A percentile compares a stretch with the other conserved stretches of the same genome.
These are phyloP conservation scores for Neoscytalidium dimidiatum DNA, from an alignment of 2,329 filamentous ascomycete genomes.

Conservation along the genomic window DNA sequence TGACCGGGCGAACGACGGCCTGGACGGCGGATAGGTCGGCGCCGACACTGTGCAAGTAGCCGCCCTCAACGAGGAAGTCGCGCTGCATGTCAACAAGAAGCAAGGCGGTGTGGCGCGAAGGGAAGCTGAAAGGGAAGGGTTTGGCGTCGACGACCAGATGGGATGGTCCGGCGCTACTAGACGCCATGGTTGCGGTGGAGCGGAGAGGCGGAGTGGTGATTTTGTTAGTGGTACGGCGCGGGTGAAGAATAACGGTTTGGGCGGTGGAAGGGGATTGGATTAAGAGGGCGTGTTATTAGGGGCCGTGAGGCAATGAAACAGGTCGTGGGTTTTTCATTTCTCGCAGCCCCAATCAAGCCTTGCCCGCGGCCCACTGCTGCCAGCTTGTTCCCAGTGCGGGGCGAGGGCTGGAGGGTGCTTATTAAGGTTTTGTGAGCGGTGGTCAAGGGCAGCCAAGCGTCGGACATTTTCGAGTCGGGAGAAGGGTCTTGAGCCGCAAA, in stretches of 20 bases:
- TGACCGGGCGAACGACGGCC: constrained; percentile 42
- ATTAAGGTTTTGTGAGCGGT: background rate
- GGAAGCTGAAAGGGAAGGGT: constrained; percentile 54
- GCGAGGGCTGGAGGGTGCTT: background rate
- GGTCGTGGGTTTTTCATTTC: constrained; percentile 15
- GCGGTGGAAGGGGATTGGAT: background rate
- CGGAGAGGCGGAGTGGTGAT: background rate
- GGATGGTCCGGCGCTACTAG: background rate
- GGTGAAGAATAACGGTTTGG: background rate
- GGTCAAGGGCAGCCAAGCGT: background rate
- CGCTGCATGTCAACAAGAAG: constrained; percentile 57
- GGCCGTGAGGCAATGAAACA: constrained; percentile 12
- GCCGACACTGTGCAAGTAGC: constrained; percentile 56
- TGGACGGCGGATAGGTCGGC: constrained; percentile 43
- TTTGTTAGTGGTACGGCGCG: background rate
- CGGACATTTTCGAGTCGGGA: background rate
- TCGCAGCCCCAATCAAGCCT: constrained; percentile 8
- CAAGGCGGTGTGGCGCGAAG: constrained; percentile 48
- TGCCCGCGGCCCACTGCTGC: constrained; percentile 8
- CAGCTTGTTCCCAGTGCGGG: constrained; percentile 6
- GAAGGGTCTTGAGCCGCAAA: background rate
- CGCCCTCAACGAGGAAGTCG: constrained; percentile 52
- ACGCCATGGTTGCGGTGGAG: background rate
- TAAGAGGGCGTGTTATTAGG: constrained; percentile 3
- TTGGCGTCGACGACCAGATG: constrained; percentile 30